Evolutionary conservation across 495 filamentous ascomycete genomes (phyloP), one percentile per base, ranked within the genome.

Genomic region (Talaromyces wortmannii): DNA sequence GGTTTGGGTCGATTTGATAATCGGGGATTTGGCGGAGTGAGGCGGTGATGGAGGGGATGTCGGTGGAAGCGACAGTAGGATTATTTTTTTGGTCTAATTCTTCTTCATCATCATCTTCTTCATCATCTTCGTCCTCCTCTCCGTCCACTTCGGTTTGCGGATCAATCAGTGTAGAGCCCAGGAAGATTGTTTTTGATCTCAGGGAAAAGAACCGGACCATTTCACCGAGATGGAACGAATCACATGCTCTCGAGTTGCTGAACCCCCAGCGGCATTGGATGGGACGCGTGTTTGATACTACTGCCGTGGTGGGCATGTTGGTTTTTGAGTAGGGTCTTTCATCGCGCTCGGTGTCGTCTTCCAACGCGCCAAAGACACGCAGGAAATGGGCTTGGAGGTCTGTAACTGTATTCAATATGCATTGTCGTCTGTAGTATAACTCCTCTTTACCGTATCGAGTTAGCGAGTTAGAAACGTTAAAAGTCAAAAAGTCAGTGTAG

Each of bases 221-320:
- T 69, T 95, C 88, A 13, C 91, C 91, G 0, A 95, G 77, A 61
- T 95, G 89, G 66, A 89, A 96, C 5, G 85, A 83, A 67, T 96
- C 91, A 66, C 91, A 96, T 57, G 86, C 80, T 13, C 78, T 71
- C 42, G 82, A 87, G 36, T 85, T 85, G 55, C 85, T 87, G 63
- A 92, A 90, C 42, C 87, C 88, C 0, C 87, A 80, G 53, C 83
- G 84, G 67, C 91, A 96, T 61, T 92, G 85, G 29, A 69, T 70
- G 7, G 59, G 61, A n/a, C 66, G 64, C 4, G n/a, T 7, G 12
- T 49, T 55, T 11, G 32, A 23, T 31, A 15, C 16, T 16, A 50
- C 45, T 29, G 45, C 45, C 11, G 53, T 40, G 8, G 36, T 18
- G n/a, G 57, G 50, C 36, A 64, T 67, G 7, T 52, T 46, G n/a